A percentile compares a stretch with the other conserved stretches of the same genome.
phyloP scores from a whole-genome alignment of 352 stramenopile species.

The Globisporangium nagaii region DNA sequence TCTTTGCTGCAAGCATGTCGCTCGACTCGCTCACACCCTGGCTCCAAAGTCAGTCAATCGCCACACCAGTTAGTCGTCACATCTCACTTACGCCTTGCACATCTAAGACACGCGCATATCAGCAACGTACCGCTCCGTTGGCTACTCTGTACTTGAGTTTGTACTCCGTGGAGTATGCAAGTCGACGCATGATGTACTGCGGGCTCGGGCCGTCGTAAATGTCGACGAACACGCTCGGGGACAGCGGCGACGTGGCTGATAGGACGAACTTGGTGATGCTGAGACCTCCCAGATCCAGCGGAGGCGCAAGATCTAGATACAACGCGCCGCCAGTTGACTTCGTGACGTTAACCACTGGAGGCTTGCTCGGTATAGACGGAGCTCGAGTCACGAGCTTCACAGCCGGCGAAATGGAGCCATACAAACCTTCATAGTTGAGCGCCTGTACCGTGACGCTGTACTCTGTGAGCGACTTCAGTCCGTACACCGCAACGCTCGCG shows the following conservation, averaged over 20 bases:
- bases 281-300: conserved; percentile 34
- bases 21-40: conserved; percentile 49
- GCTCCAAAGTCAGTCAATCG: neutral
- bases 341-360: conserved; percentile 13
- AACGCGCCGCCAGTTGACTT: conserved; percentile 35
- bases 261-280: conserved; percentile 22
- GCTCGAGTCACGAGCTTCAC: conserved; percentile 23
- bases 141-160: conserved; percentile 35
- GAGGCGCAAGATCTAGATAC: conserved; percentile 24
- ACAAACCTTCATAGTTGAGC: conserved; percentile 25
- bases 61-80: neutral
- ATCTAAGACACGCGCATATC: neutral
- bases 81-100: no score
- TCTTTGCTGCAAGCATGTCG: conserved; percentile 21
- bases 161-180: conserved; percentile 41
- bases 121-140: conserved; percentile 12
- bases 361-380: conserved; percentile 32
- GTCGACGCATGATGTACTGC: conserved; percentile 18
- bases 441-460: conserved; percentile 32
- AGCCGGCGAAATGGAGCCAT: conserved; percentile 12
- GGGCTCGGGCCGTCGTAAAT: conserved; percentile 25
- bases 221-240: conserved; percentile 33
- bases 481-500: conserved; percentile 15
- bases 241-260: conserved; percentile 24
- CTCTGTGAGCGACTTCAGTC: conserved; percentile 18